Evolutionary conservation across 768 basidiomycete genomes (phyloP).

Genomic region (Neoboletus magnificus): DNA sequence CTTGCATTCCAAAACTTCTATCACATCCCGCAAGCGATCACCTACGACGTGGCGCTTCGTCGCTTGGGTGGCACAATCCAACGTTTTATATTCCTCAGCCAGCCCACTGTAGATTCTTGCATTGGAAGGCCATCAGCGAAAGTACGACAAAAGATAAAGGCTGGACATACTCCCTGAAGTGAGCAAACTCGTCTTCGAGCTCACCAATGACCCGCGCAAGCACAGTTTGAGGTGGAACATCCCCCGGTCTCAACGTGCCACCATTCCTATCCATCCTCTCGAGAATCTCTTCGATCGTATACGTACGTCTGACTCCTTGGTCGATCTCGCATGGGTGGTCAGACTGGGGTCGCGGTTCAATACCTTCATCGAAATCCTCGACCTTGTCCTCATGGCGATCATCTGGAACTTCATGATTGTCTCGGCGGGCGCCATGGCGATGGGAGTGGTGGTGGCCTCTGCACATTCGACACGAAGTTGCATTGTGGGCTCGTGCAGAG

Average conservation of each 20-base stretch:
- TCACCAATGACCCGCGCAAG: conserved; percentile 79
- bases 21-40: conserved; percentile 84
- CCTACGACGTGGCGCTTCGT: conserved; percentile 83
- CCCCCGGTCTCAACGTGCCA: conserved; percentile 25
- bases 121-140: conserved; percentile 6
- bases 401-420: neutral
- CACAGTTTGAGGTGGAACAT: conserved; percentile 82
- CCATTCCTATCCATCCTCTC: conserved; percentile 26
- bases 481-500: conserved; percentile 72
- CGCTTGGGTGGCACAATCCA: conserved; percentile 82
- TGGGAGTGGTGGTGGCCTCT: conserved; percentile 44
- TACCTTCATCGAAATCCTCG: conserved; percentile 14
- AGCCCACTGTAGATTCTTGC: conserved; percentile 86
- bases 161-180: conserved; percentile 80
- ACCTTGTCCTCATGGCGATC: conserved; percentile 9
- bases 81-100: conserved; percentile 87
- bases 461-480: conserved; percentile 62
- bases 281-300: conserved; percentile 25
- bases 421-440: conserved; percentile 45
- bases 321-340: conserved; percentile 1
- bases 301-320: conserved; percentile 3
- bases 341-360: neutral
- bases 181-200: conserved; percentile 92
- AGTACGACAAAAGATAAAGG: neutral
- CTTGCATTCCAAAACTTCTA: conserved; percentile 90